Conservation (phyloP, 495 filamentous ascomycete species). For the Ramalina intermedia region DNA sequence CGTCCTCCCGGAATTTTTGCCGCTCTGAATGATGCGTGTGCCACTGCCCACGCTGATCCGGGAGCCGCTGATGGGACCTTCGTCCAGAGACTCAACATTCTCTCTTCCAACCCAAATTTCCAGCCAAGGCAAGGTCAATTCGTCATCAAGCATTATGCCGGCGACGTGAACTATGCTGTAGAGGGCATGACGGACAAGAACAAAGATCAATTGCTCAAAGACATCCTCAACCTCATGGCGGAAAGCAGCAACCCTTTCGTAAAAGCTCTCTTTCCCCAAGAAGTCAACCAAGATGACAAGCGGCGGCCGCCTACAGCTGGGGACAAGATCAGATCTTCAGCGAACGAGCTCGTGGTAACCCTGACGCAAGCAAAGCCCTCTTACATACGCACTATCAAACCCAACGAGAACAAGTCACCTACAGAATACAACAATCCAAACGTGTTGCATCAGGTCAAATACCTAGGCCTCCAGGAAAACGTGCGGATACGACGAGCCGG, state of each 20-base stretch:
- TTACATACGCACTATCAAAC: conserved; percentile 98
- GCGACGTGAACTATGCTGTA: conserved; percentile 90
- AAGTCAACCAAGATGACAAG: conserved; percentile 93
- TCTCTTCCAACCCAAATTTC: conserved; percentile 79
- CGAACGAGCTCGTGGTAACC: conserved; percentile 88
- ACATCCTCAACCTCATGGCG: conserved; percentile 75
- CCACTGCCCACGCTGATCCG: conserved; percentile 90
- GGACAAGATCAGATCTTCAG: conserved; percentile 92
- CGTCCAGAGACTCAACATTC: conserved; percentile 76
- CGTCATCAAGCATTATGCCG: conserved; percentile 97
- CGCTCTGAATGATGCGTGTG: conserved; percentile 92
- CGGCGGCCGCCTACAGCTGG: conserved; percentile 87
- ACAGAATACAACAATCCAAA: conserved; percentile 82
- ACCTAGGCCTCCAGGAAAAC: conserved; percentile 96
- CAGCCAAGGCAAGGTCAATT: conserved; percentile 89
- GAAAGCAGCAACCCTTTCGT: conserved; percentile 74
- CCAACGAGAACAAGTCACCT: conserved; percentile 95
- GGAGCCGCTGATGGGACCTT: conserved; percentile 91
- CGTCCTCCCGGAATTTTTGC: conserved; percentile 90
- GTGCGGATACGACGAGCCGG: conserved; percentile 93
- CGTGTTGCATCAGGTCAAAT: conserved; percentile 98
- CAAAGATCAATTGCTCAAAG: conserved; percentile 94
- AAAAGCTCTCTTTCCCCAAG: conserved; percentile 68
- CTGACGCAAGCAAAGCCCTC: conserved; percentile 94
- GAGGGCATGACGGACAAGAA: conserved; percentile 99